Base-by-base conservation (phyloP, 495 filamentous ascomycete genomes). In the Aspergillus haitiensis region DNA sequence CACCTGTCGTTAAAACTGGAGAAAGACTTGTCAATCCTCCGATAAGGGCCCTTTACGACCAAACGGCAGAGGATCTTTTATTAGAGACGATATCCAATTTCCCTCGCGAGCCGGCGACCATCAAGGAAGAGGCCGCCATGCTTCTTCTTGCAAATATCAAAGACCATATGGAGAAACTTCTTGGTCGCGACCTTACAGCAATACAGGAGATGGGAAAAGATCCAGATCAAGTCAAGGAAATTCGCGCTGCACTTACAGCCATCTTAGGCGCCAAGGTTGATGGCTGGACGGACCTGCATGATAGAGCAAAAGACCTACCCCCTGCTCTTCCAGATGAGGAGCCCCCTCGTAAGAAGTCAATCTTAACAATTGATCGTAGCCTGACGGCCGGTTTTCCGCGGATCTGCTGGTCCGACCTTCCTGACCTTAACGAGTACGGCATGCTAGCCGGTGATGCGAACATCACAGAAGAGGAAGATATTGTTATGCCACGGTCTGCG, bases 191-290 rank as follows among this genome's bases (percentile, higher is more conserved):
- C 52, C 49, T 80, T 56, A 74, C 69, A 6, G 77, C 75, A 34
- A 80, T 80, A 6, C 75, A 80, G 61, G 77, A 80, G 55, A 80
- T 80, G 77, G 76, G 76, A 6, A 70, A 74, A 58, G 76, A 80
- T 31, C 77, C 77, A 11, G 75, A 78, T 39, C 75, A 80, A 50
- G 74, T 78, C 21, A 78, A 78, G 52, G 75, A 80, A 51, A 78
- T 80, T 37, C 73, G 77, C 9, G 70, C 73, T 46, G 76, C 75
- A 27, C 64, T 80, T 54, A 78, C 77, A n/a, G 72, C 75, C 10
- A 80, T 80, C 11, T 64, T 80, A 11, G 75, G 75, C 15, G 73
- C 76, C 32, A 80, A 80, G 60, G 77, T 78, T 16, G 77, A 80
- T 62, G 77, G 76, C 55, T 78, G 75, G 75, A 73, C 75, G 16